phyloP scores from a whole-genome alignment of 2,329 filamentous ascomycete genomes.

The Beauveria pseudobassiana region DNA sequence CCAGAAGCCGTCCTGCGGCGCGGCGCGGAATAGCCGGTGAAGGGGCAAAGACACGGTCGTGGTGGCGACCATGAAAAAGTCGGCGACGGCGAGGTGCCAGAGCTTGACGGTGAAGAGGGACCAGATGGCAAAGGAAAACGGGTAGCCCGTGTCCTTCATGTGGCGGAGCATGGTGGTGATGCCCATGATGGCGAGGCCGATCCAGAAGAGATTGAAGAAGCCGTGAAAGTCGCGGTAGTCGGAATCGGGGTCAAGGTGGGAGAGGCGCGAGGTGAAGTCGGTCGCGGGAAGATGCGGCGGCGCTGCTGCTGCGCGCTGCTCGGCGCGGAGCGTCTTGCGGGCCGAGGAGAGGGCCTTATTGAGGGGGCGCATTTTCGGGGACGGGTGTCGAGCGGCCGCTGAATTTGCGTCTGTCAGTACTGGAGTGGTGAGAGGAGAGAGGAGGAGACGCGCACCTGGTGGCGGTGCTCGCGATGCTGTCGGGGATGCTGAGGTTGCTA shows the following conservation, averaged over 20 bases:
- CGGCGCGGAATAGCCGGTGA: constrained; percentile 57
- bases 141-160: constrained; percentile 85
- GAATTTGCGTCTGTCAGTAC: constrained; percentile 5
- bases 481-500: constrained; percentile 27
- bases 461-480: constrained; percentile 32
- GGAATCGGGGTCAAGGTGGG: constrained; percentile 88
- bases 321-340: constrained; percentile 73
- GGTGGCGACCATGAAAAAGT: constrained; percentile 75
- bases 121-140: constrained; percentile 82
- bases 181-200: constrained; percentile 92
- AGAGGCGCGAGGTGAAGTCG: constrained; percentile 83
- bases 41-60: constrained; percentile 67
- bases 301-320: constrained; percentile 46
- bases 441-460: constrained; percentile 32
- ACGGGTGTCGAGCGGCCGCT: constrained; percentile 75
- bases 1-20: constrained; percentile 42
- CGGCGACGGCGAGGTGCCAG: constrained; percentile 76
- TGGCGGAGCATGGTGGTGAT: constrained; percentile 90
- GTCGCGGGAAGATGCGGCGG: constrained; percentile 82
- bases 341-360: constrained; percentile 78
- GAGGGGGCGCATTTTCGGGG: constrained; percentile 80
- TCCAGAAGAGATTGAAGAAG: constrained; percentile 98
- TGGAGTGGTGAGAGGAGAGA: neutral
- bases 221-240: constrained; percentile 93
- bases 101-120: constrained; percentile 80